Evolutionary conservation across 2,329 filamentous ascomycete genomes (phyloP).

Genomic region (Clarireedia hainanense): DNA sequence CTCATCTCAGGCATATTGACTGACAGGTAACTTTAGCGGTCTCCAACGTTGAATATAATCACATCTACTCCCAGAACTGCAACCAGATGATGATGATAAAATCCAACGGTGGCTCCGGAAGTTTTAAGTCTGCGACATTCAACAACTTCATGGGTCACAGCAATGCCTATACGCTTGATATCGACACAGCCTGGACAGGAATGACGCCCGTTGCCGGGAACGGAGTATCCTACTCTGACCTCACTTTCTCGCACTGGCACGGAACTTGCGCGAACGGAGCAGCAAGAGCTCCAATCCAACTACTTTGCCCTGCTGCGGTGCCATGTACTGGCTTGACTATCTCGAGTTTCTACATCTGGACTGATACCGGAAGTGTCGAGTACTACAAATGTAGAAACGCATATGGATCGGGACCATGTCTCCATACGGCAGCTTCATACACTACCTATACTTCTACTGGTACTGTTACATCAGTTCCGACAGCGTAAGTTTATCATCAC

Average conservation of each 20-base stretch:
- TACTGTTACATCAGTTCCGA: constrained; percentile 10
- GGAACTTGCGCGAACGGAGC: constrained; percentile 38
- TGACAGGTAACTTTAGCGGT: constrained; percentile 30
- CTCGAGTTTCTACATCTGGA: constrained; percentile 45
- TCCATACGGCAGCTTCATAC: constrained; percentile 23
- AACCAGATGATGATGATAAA: constrained; percentile 60
- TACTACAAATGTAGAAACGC: constrained; percentile 41
- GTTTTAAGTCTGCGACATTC: constrained; percentile 40
- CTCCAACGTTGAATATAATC: constrained; percentile 45
- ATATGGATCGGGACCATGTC: constrained; percentile 41
- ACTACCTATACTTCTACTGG: constrained; percentile 12
- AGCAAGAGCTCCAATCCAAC: constrained; percentile 44
- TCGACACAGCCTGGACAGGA: constrained; percentile 46
- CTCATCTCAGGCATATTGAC: not conserved
- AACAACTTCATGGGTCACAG: constrained; percentile 52
- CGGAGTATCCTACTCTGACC: constrained; percentile 43
- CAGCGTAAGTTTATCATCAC: constrained; percentile 6
- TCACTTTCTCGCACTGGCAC: constrained; percentile 48
- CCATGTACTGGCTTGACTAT: constrained; percentile 47
- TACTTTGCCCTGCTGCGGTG: constrained; percentile 41
- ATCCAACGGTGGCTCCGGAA: constrained; percentile 48
- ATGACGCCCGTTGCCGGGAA: constrained; percentile 36
- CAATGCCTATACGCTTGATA: constrained; percentile 50
- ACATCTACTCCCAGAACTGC: constrained; percentile 49
- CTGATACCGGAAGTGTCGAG: constrained; percentile 35